Evolutionary conservation across 805 yeast genomes (phyloP).

Genomic region (Zygoascus tannicola): DNA sequence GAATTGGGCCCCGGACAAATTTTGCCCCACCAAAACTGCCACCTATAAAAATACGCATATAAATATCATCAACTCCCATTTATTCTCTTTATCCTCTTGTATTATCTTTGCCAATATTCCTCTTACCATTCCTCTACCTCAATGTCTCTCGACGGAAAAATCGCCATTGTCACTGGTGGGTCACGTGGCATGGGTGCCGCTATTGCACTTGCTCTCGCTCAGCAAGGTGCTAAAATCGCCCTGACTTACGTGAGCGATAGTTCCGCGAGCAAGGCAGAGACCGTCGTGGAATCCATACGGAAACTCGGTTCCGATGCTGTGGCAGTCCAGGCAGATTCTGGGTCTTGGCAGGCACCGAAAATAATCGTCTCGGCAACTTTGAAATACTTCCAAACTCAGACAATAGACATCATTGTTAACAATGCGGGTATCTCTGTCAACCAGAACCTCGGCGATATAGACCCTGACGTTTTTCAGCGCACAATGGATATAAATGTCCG

Average conservation of each 20-base stretch:
- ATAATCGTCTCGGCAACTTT: conserved; percentile 8
- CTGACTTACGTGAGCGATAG: conserved; percentile 11
- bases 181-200: conserved; percentile 45
- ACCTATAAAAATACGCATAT: no score
- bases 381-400: conserved; percentile 1
- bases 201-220: conserved; percentile 40
- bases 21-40: no score
- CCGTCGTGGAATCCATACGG: not conserved
- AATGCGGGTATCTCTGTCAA: conserved; percentile 57
- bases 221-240: conserved; percentile 36
- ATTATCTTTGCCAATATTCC: no score
- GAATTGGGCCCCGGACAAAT: no score
- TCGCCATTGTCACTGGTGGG: conserved; percentile 37
- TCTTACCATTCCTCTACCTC: no score
- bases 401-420: conserved; percentile 43
- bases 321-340: conserved; percentile 13
- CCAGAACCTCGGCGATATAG: conserved; percentile 53
- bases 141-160: conserved; percentile 8
- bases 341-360: conserved; percentile 8
- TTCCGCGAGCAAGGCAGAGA: not conserved
- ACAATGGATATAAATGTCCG: conserved; percentile 51
- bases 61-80: no score
- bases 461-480: conserved; percentile 47
- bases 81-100: no score
- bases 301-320: conserved; percentile 1